A percentile compares a stretch with the other conserved stretches of the same genome.
Evolutionary conservation across 202 grass and related monocot genomes (phyloP).

Genomic region (Bolboschoenoplectus hybrid): DNA sequence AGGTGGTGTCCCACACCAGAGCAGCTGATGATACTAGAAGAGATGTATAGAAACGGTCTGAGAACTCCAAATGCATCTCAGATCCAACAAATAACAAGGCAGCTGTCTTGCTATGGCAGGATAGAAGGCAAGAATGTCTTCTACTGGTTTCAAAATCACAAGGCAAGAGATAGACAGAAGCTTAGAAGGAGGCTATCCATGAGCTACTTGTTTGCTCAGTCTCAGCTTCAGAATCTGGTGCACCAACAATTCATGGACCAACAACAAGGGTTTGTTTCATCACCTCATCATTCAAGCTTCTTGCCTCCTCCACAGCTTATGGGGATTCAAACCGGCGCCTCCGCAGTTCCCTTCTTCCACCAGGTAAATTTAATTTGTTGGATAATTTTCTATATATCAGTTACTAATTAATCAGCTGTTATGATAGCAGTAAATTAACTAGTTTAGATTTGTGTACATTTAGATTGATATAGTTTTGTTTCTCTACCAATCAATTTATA

Average conservation of each 20-base stretch:
- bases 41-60: constrained; percentile 82
- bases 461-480: background rate
- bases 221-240: constrained; percentile 20
- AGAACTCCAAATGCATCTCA: constrained; percentile 77
- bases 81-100: constrained; percentile 94
- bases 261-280: constrained; percentile 19
- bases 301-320: constrained; percentile 12
- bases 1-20: constrained; percentile 96
- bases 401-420: background rate
- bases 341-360: constrained; percentile 24
- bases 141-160: constrained; percentile 99
- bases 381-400: background rate
- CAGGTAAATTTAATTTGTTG: constrained; percentile 29
- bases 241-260: constrained; percentile 34
- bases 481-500: background rate
- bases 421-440: background rate
- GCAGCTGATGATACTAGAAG: constrained; percentile 94
- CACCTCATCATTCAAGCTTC: background rate
- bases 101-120: constrained; percentile 70
- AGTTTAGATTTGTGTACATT: background rate
- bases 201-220: constrained; percentile 47
- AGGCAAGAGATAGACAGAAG: constrained; percentile 91
- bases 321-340: constrained; percentile 14
- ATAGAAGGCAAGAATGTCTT: constrained; percentile 99
- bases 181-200: constrained; percentile 80